Base-by-base conservation (phyloP, 2,329 filamentous ascomycete genomes). In the Fusarium scirpi region DNA sequence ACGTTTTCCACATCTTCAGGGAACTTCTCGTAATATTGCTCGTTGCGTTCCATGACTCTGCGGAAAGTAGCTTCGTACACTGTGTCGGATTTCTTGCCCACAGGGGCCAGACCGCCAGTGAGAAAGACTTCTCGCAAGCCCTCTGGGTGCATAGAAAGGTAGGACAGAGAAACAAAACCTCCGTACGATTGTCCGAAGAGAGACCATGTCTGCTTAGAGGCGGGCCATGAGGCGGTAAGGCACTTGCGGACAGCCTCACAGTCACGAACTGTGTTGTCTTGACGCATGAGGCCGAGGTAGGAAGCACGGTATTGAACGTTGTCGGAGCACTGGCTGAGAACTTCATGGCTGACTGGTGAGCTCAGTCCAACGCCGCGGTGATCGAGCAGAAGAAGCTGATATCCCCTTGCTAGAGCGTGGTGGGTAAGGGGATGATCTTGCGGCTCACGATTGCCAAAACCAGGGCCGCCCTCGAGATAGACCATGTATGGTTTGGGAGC, bases 181-280 rank as follows among this genome's bases (percentile, higher is more conserved):
- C 95, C 95, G 79, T 97, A 98, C 18, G 91, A 94, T 81, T 98
- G 95, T 11, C 95, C 95, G 67, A 97, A 91, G 30, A 96, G 87
- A 62, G 90, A 92, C 95, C 94, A 98, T 77, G 91, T 90, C 78
- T 90, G 88, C 77, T 92, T 90, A 49, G 91, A 88, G 24, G 87
- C 83, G 0, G 92, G 89, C 74, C 90, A 92, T 54, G 90, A 88
- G 8, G 85, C 82, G 0, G 92, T 96, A 57, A 98, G 83, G 41
- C 86, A 91, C 74, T 90, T 87, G 8, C 95, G 89, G 32, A 98
- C 89, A 7, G 94, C 94, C 78, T 98, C 95, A 69, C 92, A 93
- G 76, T 98, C 95, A 48, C 89, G 89, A 43, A 98, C 94, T 54
- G 97, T 97, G 76, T 88, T 96, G 80, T 98, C 94, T 34, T 95